A percentile compares a stretch with the other conserved stretches of the same genome.
phyloP scores from a whole-genome alignment of 176 grass and related monocot genomes.

The Oryza longistaminata region DNA sequence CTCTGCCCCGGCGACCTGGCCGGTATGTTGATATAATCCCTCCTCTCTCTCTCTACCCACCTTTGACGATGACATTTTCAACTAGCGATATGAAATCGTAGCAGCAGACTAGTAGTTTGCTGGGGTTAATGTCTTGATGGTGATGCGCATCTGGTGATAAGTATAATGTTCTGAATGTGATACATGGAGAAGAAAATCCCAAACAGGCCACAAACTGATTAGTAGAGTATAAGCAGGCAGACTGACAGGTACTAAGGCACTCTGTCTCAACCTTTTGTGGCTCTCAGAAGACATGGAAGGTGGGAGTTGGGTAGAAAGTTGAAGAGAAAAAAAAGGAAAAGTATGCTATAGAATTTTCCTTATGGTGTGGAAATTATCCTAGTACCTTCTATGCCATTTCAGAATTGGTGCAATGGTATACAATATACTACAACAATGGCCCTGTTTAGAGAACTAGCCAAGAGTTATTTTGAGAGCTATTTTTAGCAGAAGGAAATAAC shows the following conservation, averaged over 20 bases:
- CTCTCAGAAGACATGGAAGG: neutral
- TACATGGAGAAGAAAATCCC: neutral
- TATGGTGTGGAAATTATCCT: neutral
- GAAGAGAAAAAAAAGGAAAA: neutral
- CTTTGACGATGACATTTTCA: neutral
- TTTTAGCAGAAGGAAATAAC: no score
- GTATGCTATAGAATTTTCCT: neutral
- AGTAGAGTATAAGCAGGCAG: neutral
- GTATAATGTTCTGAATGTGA: neutral
- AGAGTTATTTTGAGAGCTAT: no score
- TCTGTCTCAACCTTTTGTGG: neutral
- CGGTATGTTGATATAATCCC: slow-evolving; percentile 20
- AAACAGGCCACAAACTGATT: neutral
- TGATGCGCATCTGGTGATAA: neutral
- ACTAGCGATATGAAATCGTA: neutral
- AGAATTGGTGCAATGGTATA: neutral
- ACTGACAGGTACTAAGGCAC: neutral
- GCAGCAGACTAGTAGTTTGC: neutral
- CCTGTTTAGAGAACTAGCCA: no score
- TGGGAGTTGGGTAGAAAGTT: neutral
- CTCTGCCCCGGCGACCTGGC: slow-evolving; percentile 34
- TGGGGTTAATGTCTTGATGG: neutral
- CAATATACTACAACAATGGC: no score
- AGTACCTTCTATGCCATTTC: neutral
- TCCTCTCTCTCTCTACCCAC: neutral